Conservation (phyloP, 208 protist species). For the Lotmaria passim region DNA sequence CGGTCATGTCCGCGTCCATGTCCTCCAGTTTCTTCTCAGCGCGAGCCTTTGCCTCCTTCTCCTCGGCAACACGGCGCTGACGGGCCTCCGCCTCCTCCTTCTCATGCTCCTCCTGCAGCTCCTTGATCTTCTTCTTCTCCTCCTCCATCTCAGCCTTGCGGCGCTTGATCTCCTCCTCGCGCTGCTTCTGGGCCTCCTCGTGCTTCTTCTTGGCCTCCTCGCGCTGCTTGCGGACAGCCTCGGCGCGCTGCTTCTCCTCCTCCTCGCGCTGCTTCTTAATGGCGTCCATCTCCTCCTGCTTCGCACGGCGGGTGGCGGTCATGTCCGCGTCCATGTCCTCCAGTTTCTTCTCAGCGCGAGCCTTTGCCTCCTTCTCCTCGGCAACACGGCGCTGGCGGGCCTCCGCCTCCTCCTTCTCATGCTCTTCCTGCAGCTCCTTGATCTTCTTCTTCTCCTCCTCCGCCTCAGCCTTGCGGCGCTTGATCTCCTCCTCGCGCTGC, state of each 20-base stretch:
- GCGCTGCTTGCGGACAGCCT: constrained; percentile 34
- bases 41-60: constrained; percentile 39
- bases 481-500: constrained; percentile 47
- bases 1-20: constrained; percentile 24
- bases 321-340: constrained; percentile 28
- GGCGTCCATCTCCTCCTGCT: constrained; percentile 28
- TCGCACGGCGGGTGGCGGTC: constrained; percentile 25
- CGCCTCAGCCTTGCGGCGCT: constrained; percentile 34
- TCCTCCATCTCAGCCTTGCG: constrained; percentile 31
- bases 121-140: constrained; percentile 40
- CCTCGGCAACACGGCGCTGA: constrained; percentile 33
- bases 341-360: constrained; percentile 26
- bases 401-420: constrained; percentile 43
- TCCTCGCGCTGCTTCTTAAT: constrained; percentile 37
- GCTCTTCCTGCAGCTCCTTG: constrained; percentile 45
- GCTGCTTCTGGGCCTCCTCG: constrained; percentile 42
- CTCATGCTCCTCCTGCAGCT: constrained; percentile 44
- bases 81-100: constrained; percentile 40
- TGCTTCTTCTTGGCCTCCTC: constrained; percentile 35
- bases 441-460: constrained; percentile 38
- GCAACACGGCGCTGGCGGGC: constrained; percentile 32
- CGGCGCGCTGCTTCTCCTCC: constrained; percentile 37
- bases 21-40: constrained; percentile 33
- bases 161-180: constrained; percentile 49
- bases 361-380: constrained; percentile 45